These are phyloP conservation scores for Amphichorda felina DNA, from an alignment of 2,329 filamentous ascomycete genomes.

Conservation along the genomic window DNA sequence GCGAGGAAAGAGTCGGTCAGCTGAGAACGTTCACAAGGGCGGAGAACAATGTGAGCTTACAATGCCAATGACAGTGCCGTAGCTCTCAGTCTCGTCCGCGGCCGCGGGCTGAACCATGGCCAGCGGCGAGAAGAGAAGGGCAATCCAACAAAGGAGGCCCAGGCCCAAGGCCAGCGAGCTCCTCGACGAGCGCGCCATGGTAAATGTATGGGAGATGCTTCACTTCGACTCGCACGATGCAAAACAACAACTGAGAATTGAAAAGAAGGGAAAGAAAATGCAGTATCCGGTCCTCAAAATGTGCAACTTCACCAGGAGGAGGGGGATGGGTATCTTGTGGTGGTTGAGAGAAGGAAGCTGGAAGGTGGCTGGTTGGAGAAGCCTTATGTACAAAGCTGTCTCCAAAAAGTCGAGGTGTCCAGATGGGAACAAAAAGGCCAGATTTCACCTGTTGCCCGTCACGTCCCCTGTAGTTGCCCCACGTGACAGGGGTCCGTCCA, in stretches of 20 bases:
- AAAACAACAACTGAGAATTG: constrained; percentile 7
- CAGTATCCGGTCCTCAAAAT: constrained; percentile 15
- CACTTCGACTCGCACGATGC: background rate
- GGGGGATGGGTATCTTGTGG: constrained; percentile 15
- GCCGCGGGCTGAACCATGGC: constrained; percentile 71
- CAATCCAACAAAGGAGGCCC: constrained; percentile 84
- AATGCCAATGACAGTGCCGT: constrained; percentile 90
- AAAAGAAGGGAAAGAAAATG: constrained; percentile 11
- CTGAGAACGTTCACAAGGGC: constrained; percentile 7
- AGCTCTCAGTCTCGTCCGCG: constrained; percentile 63
- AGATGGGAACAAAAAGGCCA: constrained; percentile 33
- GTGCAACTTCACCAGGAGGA: constrained; percentile 12
- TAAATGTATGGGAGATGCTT: constrained; percentile 11
- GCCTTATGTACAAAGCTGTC: constrained; percentile 22
- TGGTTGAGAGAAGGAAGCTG: constrained; percentile 11
- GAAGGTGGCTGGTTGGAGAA: constrained; percentile 13
- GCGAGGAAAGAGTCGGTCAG: constrained; percentile 2
- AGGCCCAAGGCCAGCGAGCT: constrained; percentile 66
- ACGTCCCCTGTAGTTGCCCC: constrained; percentile 10
- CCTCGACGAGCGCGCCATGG: constrained; percentile 50
- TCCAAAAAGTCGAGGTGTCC: constrained; percentile 29
- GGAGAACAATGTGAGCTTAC: constrained; percentile 31
- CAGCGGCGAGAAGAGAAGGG: constrained; percentile 78
- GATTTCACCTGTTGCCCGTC: constrained; percentile 29
- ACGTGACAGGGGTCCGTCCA: constrained; percentile 16